Conservation (phyloP, 1,284 basidiomycete species). For the Fistulinella staudtii region DNA sequence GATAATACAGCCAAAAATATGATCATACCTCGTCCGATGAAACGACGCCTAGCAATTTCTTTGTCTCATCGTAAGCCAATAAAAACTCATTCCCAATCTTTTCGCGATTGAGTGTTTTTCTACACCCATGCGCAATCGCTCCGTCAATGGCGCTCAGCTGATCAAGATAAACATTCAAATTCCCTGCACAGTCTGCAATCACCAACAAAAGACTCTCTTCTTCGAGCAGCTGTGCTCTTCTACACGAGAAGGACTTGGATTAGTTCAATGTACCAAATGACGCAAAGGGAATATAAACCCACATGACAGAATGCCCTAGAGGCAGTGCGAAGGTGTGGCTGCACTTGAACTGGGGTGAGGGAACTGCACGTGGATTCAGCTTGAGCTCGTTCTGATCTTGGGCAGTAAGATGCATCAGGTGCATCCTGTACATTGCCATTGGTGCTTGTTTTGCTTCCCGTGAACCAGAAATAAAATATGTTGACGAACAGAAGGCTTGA, state of each 20-base stretch:
- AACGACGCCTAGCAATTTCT: conserved; percentile 44
- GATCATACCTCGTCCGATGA: conserved; percentile 38
- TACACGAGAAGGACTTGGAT: conserved; percentile 23
- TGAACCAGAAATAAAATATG: conserved; percentile 16
- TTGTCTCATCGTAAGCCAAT: conserved; percentile 49
- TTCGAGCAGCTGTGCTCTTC: conserved; percentile 37
- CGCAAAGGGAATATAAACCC: conserved; percentile 9
- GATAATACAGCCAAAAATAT: neutral
- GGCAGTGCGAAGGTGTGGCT: conserved; percentile 35
- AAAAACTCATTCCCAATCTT: conserved; percentile 43
- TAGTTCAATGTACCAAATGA: neutral
- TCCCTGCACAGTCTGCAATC: conserved; percentile 32
- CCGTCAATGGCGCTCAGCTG: conserved; percentile 27
- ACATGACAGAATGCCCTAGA: conserved; percentile 36
- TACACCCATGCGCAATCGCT: conserved; percentile 26
- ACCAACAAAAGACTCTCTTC: conserved; percentile 42
- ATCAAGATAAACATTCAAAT: conserved; percentile 41
- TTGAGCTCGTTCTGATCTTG: conserved; percentile 43
- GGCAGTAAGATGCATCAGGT: conserved; percentile 37
- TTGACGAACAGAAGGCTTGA: neutral
- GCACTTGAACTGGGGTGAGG: conserved; percentile 32
- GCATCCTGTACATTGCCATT: conserved; percentile 33
- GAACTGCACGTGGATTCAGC: conserved; percentile 36
- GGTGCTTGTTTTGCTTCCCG: conserved; percentile 22
- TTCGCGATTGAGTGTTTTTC: conserved; percentile 39